Evolutionary conservation across 176 grass and related monocot species (phyloP).

Genomic region (Phyllostachys edulis): DNA sequence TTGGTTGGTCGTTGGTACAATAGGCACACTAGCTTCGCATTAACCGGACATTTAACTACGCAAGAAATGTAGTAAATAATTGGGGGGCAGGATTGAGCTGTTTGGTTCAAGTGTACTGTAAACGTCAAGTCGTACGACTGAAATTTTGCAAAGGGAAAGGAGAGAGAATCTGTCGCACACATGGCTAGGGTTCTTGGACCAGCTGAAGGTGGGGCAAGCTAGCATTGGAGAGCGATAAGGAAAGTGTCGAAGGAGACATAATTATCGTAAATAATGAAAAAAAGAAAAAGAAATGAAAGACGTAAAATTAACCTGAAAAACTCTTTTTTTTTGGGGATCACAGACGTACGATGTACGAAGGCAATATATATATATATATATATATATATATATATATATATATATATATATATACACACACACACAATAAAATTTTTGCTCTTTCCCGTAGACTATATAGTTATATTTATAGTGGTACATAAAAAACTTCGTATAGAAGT

Average conservation of each 20-base stretch:
- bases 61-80: background rate
- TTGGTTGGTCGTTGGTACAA: background rate
- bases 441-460: too few relatives aligned
- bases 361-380: too few relatives aligned
- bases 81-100: background rate
- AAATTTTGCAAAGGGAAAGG: conserved; percentile 2
- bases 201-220: background rate
- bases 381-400: too few relatives aligned
- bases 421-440: too few relatives aligned
- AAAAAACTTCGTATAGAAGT: too few relatives aligned
- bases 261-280: too few relatives aligned
- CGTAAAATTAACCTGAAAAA: too few relatives aligned
- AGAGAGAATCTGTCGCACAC: background rate
- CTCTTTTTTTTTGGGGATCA: too few relatives aligned
- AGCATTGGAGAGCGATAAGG: background rate
- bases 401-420: too few relatives aligned
- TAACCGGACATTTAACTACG: background rate
- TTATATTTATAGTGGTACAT: too few relatives aligned
- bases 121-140: conserved; percentile 10
- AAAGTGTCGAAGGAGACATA: background rate
- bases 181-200: background rate
- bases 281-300: too few relatives aligned
- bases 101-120: conserved; percentile 19
- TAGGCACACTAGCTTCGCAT: background rate
- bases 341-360: too few relatives aligned